These are phyloP conservation scores for Metrosideros polymorpha DNA, from an alignment of 441 rosid genomes.

Conservation along the genomic window DNA sequence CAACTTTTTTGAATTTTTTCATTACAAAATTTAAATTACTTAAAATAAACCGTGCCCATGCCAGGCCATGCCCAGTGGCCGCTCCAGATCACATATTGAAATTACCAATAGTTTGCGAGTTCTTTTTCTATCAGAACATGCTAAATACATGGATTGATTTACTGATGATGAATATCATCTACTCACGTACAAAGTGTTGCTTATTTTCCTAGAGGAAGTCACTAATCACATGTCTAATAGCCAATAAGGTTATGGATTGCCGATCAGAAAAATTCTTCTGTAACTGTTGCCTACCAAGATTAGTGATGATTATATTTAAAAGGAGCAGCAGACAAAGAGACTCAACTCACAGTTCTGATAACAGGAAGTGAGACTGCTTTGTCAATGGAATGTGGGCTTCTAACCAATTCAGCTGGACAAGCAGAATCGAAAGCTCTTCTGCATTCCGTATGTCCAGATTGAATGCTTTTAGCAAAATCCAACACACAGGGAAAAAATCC, in stretches of 20 bases:
- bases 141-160: no score
- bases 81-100: neutral
- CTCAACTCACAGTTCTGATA: neutral
- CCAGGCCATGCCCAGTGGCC: neutral
- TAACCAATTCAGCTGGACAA: neutral
- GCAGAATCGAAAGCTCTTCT: neutral
- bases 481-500: rapidly evolving
- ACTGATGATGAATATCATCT: no score
- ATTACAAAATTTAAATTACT: no score
- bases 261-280: neutral
- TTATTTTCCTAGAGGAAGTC: neutral
- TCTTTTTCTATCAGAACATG: no score
- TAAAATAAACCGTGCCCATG: neutral
- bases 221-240: neutral
- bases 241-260: neutral
- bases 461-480: neutral
- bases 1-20: neutral
- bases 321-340: neutral
- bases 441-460: neutral
- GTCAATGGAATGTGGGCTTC: neutral
- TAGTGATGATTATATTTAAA: neutral
- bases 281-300: neutral
- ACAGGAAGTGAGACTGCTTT: no score
- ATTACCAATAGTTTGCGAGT: neutral
- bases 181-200: neutral